phyloP scores from a whole-genome alignment of 2,329 filamentous ascomycete genomes.

The Fusarium paranaense region DNA sequence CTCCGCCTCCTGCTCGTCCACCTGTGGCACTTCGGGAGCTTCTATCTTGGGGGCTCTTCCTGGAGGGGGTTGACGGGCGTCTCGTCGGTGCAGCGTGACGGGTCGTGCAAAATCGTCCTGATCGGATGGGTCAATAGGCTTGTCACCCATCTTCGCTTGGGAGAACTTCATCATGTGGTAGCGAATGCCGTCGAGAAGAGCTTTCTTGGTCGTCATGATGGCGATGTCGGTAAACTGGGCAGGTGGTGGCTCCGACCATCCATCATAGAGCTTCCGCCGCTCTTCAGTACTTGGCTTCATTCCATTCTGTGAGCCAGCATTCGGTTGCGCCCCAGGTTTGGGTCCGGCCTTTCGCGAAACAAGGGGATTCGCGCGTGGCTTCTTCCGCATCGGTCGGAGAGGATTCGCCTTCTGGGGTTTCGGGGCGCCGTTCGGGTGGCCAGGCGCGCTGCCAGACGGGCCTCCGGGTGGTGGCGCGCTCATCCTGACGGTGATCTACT shows the following conservation, averaged over 20 bases:
- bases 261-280: slow-evolving; percentile 61
- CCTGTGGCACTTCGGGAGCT: slow-evolving; percentile 53
- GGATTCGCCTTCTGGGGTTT: slow-evolving; percentile 49
- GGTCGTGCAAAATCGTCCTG: slow-evolving; percentile 88
- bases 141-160: slow-evolving; percentile 66
- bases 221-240: slow-evolving; percentile 68
- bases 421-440: slow-evolving; percentile 49
- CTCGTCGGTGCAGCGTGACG: slow-evolving; percentile 88
- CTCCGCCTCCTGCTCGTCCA: slow-evolving; percentile 71
- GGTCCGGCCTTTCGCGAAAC: slow-evolving; percentile 63
- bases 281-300: slow-evolving; percentile 54
- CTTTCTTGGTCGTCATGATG: slow-evolving; percentile 85
- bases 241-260: slow-evolving; percentile 68
- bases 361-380: slow-evolving; percentile 68
- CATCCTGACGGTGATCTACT: slow-evolving; percentile 50
- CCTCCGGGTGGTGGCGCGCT: slow-evolving; percentile 54
- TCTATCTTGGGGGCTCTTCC: slow-evolving; percentile 74
- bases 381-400: slow-evolving; percentile 55
- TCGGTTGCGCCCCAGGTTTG: slow-evolving; percentile 40
- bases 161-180: slow-evolving; percentile 88
- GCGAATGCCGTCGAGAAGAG: slow-evolving; percentile 81
- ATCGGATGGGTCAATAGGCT: slow-evolving; percentile 74
- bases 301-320: slow-evolving; percentile 42
- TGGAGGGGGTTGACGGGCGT: slow-evolving; percentile 77
- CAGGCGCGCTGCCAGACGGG: slow-evolving; percentile 43